Evolutionary conservation across 495 filamentous ascomycete species (phyloP), one percentile per base, ranked within the genome.

Genomic region (Glutinoglossum americanum): DNA sequence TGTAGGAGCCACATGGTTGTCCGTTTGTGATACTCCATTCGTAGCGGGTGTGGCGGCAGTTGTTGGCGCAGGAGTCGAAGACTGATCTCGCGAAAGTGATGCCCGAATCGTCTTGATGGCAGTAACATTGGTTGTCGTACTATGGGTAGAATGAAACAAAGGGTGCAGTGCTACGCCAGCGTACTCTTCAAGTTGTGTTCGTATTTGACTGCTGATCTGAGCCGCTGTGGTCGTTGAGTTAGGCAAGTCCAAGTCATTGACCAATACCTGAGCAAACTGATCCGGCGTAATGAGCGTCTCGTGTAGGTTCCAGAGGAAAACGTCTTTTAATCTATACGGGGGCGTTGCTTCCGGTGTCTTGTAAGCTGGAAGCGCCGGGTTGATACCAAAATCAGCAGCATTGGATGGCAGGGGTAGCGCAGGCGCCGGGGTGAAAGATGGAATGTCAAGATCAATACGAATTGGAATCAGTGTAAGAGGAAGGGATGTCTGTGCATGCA

Each of bases 221-320:
- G 77, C 70, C 9, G 83, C 82, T 59, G 85, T 74, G 21, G 74
- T 71, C 19, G 74, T 72, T 0, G 79, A 74, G 51, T 84, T 80
- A 8, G 93, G 90, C 45, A 99, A 80, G 65, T 99, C 93, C 53
- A 97, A 77, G 66, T 99, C 92, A 61, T 93, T 86, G 32, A 94
- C 88, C 60, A 96, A 83, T n/a, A 74, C 77, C 57, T 81, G 76
- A 4, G 92, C 93, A 68, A 97, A 99, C 62, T 90, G 83, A 65
- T 99, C 92, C 3, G 92, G 94, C 0, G 92, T 99, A 11, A 89
- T 84, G 32, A 95, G 71, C 1, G 85, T 85, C 71, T 99, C 92
- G 68, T 97, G 89, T 10, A 99, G 74, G 65, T 99, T 99, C 92
- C 92, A 99, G 26, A 97, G 69, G 65, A 99, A 96, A 27, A 82